Base-by-base conservation (phyloP, 202 grass and related monocot species). In the Setaria viridis region DNA sequence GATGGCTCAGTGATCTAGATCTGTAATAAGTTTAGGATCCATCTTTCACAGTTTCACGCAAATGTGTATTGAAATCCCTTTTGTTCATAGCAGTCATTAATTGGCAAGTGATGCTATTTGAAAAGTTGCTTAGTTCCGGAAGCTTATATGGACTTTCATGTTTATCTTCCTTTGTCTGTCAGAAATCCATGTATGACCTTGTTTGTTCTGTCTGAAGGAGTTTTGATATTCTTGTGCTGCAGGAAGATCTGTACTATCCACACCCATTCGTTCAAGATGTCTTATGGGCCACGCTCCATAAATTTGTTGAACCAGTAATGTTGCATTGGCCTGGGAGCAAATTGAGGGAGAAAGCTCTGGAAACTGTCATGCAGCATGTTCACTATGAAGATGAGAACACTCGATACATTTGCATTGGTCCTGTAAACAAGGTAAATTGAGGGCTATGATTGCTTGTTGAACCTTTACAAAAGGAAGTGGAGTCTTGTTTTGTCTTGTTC, bases 301-400 rank as follows among this genome's bases (percentile, higher is more conserved):
- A 99, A 78, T 79, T 96, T 72, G 93, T 99, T 10, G 97, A 99
- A 76, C 97, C 97, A 59, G 56, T 94, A 91, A 80, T 99, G 78
- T 68, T 91, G 86, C 87, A 87, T 72, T 95, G 93, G 90, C 97
- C 93, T 79, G 91, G 97, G 64, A 85, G 56, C 85, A 96, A 87
- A 86, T 76, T 99, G 79, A 92, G 97, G 78, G 90, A 96, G 54
- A 96, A 91, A 80, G 65, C 97, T 91, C 47, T 96, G 70, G 72
- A 87, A 58, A 86, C 73, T 79, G 90, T 68, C 53, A 99, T 96
- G 43, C 76, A 99, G 48, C 97, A 99, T 75, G 85, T 99, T 85
- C 97, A 96, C 77, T 99, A 99, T 88, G 97, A 99, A 86, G 97
- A 99, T 88, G 97, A 96, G 68, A 99, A 96, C 82, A 96, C 88